These are phyloP conservation scores for Bondarzewia mesenterica DNA, from an alignment of 1,284 basidiomycete species.

Conservation along the genomic window DNA sequence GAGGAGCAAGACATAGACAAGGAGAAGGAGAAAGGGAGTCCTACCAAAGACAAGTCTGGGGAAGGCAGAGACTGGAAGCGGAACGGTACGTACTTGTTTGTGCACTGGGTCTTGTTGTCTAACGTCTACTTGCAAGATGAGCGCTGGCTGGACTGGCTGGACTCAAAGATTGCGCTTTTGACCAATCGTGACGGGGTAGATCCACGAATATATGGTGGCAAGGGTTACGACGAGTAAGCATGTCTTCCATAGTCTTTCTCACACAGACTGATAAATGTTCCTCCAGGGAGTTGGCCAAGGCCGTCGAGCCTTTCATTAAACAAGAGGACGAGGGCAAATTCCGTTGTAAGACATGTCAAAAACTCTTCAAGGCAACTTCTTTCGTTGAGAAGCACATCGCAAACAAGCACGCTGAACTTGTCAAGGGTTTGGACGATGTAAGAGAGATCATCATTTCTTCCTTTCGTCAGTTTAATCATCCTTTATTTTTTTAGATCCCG, in stretches of 20 bases:
- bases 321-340: conserved; percentile 95
- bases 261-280: conserved; percentile 10
- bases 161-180: conserved; percentile 73
- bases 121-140: conserved; percentile 49
- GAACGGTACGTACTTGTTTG: conserved; percentile 42
- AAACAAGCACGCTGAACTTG: conserved; percentile 80
- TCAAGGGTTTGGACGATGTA: conserved; percentile 73
- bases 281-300: conserved; percentile 70
- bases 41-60: conserved; percentile 17
- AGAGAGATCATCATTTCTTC: conserved; percentile 10
- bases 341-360: conserved; percentile 89
- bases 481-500: conserved; percentile 23
- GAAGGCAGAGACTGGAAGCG: conserved; percentile 58
- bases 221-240: conserved; percentile 81
- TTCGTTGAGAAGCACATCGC: conserved; percentile 94
- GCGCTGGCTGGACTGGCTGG: conserved; percentile 81
- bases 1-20: conserved; percentile 31
- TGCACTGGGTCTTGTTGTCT: conserved; percentile 8
- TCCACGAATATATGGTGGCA: conserved; percentile 80
- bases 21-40: conserved; percentile 26
- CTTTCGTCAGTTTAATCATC: neutral
- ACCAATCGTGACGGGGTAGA: conserved; percentile 73
- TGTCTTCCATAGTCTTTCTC: conserved; percentile 4
- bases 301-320: conserved; percentile 74
- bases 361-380: conserved; percentile 91